These are phyloP conservation scores for Orbilia blumenaviensis DNA, from an alignment of 2,329 filamentous ascomycete genomes.

Conservation along the genomic window DNA sequence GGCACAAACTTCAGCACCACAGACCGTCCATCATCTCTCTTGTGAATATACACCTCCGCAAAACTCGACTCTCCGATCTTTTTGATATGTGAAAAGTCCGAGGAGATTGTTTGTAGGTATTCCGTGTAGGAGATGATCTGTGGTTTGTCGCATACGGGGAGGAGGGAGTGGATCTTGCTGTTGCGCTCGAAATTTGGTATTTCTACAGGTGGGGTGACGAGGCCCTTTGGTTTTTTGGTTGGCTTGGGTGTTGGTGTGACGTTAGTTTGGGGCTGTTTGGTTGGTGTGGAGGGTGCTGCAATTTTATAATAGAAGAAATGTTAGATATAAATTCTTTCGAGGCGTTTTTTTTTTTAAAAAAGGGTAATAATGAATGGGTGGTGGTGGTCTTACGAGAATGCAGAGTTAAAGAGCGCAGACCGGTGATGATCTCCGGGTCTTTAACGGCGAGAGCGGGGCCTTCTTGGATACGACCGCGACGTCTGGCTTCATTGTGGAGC, in stretches of 20 bases:
- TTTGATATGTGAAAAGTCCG: slow-evolving; percentile 39
- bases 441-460: not conserved
- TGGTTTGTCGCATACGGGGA: slow-evolving; percentile 9
- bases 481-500: slow-evolving; percentile 30
- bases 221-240: not conserved
- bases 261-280: not conserved
- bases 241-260: not conserved
- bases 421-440: not conserved
- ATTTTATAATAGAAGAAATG: not conserved
- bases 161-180: slow-evolving; percentile 39
- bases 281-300: not conserved
- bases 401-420: not conserved
- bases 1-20: slow-evolving; percentile 38
- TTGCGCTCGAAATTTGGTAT: not conserved
- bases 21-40: slow-evolving; percentile 15
- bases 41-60: slow-evolving; percentile 44
- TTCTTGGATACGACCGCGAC: slow-evolving; percentile 10
- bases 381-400: slow-evolving; percentile 7
- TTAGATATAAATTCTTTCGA: not conserved
- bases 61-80: slow-evolving; percentile 50
- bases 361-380: no score
- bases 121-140: slow-evolving; percentile 22
- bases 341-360: no score
- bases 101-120: slow-evolving; percentile 30
- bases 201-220: not conserved